These are phyloP conservation scores for Torulaspora pretoriensis DNA, from an alignment of 1,139 yeast species.

Conservation along the genomic window DNA sequence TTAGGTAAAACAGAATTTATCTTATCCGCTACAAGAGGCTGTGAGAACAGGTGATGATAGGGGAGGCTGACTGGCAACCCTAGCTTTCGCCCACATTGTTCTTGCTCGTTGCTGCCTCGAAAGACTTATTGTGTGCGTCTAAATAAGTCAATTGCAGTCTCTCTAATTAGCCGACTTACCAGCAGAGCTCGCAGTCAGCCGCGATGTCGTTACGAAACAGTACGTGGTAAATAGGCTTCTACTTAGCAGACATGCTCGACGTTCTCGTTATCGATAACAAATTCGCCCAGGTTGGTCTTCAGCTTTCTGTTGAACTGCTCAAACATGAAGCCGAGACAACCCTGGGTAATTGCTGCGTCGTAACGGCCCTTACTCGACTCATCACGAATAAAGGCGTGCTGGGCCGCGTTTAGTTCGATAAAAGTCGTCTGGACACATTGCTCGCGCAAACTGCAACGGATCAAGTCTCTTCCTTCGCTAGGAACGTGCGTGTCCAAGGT, in stretches of 20 bases:
- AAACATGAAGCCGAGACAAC: conserved; percentile 61
- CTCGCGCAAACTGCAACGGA: conserved; percentile 58
- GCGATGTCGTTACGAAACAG: too few relatives aligned
- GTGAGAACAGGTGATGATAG: too few relatives aligned
- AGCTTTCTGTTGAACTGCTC: conserved; percentile 69
- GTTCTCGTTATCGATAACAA: conserved; percentile 46
- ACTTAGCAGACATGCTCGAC: conserved; percentile 62
- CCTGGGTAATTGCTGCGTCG: conserved; percentile 68
- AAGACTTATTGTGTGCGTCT: too few relatives aligned
- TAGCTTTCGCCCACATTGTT: too few relatives aligned
- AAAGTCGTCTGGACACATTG: conserved; percentile 62
- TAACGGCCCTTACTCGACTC: conserved; percentile 74
- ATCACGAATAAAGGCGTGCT: conserved; percentile 79
- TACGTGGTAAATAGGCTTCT: too few relatives aligned
- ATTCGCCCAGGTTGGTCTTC: conserved; percentile 63
- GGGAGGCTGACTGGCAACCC: too few relatives aligned
- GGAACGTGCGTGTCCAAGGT: conserved; percentile 80
- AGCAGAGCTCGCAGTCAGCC: too few relatives aligned
- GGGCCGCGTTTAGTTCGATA: conserved; percentile 72
- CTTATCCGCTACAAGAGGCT: too few relatives aligned
- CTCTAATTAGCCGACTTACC: too few relatives aligned
- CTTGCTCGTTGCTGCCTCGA: too few relatives aligned
- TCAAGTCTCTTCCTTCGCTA: conserved; percentile 69
- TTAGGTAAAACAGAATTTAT: too few relatives aligned
- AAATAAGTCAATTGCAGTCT: too few relatives aligned